Evolutionary conservation across 306 rosid genomes (phyloP), one percentile per base, ranked within the genome.

Genomic region (Cicer judaicum): DNA sequence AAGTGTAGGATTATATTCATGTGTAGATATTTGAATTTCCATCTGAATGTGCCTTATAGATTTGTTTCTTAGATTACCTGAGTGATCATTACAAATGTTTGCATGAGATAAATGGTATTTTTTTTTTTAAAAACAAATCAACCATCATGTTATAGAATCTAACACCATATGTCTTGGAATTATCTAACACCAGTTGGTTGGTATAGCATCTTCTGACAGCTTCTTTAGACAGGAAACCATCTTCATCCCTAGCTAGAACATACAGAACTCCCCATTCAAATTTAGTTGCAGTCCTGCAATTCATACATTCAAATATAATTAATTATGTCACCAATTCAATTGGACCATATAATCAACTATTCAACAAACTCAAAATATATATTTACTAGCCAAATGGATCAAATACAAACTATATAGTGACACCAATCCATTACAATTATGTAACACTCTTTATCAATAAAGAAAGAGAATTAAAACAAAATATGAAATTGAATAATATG

Each of bases 321-420:
- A 39, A 15, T 38, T 6, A 24, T 64, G 56, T 62, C 40, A 78
- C 0, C 19, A 77, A 3, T 34, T 38, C 19, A 56, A 2, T 8
- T 56, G 10, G 1, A 24, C 3, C 5, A 64, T 21, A 36, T 56
- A 41, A 12, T 18, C 12, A 47, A 77, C 12, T 7, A 77, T 24
- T 49, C 7, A 19, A 64, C 4, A 36, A 74, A 60, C 7, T 55
- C 6, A 52, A 0, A 8, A n/a, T n/a, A 38, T 6, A 41, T 29
- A 69, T 3, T 59, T 5, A 93, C 98, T 95, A 87, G 81, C 98
- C 97, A 72, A 39, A 91, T 13, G 79, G 72, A 63, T 94, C 97
- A 5, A 85, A 84, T 43, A 88, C 81, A 79, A n/a, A n/a, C n/a
- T n/a, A n/a, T n/a, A n/a, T n/a, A n/a, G n/a, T n/a, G n/a, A n/a